Evolutionary conservation across 371 early-diverging fungal genomes (phyloP), one percentile per base, ranked within the genome.

Genomic region (Mucor sp.): DNA sequence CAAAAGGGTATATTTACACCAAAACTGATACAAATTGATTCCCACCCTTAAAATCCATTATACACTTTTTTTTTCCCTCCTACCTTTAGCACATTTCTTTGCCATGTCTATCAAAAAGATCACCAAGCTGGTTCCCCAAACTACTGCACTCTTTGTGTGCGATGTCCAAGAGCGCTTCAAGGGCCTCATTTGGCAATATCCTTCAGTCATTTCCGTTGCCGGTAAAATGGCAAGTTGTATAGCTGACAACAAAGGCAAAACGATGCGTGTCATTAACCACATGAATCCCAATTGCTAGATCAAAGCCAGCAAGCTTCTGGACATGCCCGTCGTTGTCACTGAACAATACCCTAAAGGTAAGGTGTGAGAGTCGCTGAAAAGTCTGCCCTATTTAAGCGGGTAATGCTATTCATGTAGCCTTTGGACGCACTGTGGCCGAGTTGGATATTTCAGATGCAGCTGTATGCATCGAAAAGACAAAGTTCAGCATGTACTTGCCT

Each of bases 141-240:
- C 89, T 17, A 93, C 94, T 0, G 94, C 94, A n/a, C 89, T 97
- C 70, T 91, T 97, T 67, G 79, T 95, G 48, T 97, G 98, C 77
- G 97, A 98, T 75, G 87, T 98, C 60, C 97, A 98, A 82, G 95
- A 94, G 58, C 86, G 88, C 60, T 98, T 98, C 83, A 84, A 92
- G 66, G 69, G 85, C 1, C 82, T 83, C 55, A 96, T 97, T 76
- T 90, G 90, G 84, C 88, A 90, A 39, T 95, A 87, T 66, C 88
- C 89, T 27, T 86, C 89, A 33, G 85, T 98, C 43, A 87, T 96
- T 55, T 84, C 89, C 43, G 94, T 94, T n/a, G 93, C 97, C 3
- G 74, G 84, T 47, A 97, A 97, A 81, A 91, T 97, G 95, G 90
- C 94, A 71, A 67, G 62, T 53, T 19, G 37, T 35, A 35, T 9